Conservation (phyloP, 495 filamentous ascomycete genomes). For the Hypomontagnella submonticulosa region DNA sequence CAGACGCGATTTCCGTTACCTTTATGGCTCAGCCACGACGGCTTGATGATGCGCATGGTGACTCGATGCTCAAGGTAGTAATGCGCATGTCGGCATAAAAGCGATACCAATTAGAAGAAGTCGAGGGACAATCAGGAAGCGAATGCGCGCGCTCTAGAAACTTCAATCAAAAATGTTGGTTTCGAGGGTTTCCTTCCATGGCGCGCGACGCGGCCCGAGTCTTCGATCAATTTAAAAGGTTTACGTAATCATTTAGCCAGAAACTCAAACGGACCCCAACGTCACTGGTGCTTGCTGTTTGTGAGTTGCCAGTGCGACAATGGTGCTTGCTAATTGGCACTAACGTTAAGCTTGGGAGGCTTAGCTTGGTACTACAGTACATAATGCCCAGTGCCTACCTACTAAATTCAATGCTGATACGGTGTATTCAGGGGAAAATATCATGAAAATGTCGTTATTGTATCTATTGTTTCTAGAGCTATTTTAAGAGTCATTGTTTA, state of each 20-base stretch:
- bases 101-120: constrained; percentile 6
- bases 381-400: no score
- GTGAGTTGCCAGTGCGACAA: no score
- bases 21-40: constrained; percentile 91
- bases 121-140: constrained; percentile 1
- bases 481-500: no score
- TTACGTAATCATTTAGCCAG: constrained; percentile 36
- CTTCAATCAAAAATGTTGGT: constrained; percentile 29
- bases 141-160: constrained; percentile 25
- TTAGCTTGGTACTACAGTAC: no score
- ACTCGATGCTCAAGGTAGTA: constrained; percentile 36
- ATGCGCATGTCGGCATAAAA: constrained; percentile 48
- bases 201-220: constrained; percentile 50
- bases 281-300: background rate
- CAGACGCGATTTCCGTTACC: constrained; percentile 58
- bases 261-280: background rate
- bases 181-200: constrained; percentile 23
- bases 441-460: no score
- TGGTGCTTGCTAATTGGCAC: no score
- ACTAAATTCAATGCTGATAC: no score
- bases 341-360: no score
- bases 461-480: no score
- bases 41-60: constrained; percentile 88
- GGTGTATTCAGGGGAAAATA: no score
- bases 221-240: constrained; percentile 29